Evolutionary conservation across 2,329 filamentous ascomycete genomes (phyloP).

Genomic region (Fusarium sp.): DNA sequence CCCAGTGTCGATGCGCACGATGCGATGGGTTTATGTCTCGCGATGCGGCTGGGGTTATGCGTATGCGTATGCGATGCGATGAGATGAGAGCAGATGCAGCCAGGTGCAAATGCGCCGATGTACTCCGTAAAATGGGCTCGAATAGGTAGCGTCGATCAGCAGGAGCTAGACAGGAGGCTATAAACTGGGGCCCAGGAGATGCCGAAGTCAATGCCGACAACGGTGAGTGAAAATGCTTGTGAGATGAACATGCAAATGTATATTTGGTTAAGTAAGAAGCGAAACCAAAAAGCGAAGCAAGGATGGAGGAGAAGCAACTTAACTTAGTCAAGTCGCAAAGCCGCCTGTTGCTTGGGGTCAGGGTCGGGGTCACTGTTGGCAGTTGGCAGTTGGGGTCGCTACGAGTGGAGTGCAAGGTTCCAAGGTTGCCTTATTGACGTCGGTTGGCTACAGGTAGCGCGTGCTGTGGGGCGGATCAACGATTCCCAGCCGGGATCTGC

Average conservation of each 20-base stretch:
- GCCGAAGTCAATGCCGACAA: neutral
- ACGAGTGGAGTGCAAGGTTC: neutral
- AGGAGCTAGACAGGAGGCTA: conserved; percentile 21
- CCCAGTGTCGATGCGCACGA: conserved; percentile 1
- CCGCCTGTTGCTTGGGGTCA: conserved; percentile 17
- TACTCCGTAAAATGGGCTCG: conserved; percentile 28
- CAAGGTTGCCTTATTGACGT: conserved; percentile 29
- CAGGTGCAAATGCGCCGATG: conserved; percentile 35
- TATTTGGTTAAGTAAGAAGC: conserved; percentile 14
- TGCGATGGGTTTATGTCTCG: conserved; percentile 26
- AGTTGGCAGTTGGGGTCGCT: conserved; percentile 9
- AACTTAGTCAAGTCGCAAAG: conserved; percentile 32
- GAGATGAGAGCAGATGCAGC: neutral
- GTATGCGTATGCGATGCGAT: conserved; percentile 23
- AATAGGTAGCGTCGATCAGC: conserved; percentile 30
- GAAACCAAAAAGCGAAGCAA: conserved; percentile 22
- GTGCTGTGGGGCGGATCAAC: conserved; percentile 45
- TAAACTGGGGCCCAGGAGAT: conserved; percentile 17
- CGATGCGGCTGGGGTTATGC: conserved; percentile 30
- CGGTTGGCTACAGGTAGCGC: conserved; percentile 16
- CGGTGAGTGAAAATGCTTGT: neutral
- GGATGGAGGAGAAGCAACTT: conserved; percentile 35
- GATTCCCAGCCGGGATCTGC: conserved; percentile 42
- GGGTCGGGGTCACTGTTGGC: conserved; percentile 16
- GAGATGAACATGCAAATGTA: neutral